Conservation (phyloP, 371 early-diverging fungal species). For the Umbelopsis sp. region DNA sequence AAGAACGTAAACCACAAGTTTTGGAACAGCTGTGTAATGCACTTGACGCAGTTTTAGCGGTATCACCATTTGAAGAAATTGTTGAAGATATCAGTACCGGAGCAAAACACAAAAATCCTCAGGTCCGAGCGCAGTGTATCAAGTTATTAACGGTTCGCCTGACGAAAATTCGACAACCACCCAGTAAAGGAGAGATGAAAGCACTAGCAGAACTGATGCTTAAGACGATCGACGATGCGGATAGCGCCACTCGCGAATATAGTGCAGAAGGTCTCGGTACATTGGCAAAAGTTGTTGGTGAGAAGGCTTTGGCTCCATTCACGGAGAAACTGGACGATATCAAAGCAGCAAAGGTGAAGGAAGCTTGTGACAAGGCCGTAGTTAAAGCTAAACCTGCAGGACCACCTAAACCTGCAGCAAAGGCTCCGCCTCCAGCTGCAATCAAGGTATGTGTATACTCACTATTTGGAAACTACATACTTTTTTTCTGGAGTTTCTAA, state of each 20-base stretch:
- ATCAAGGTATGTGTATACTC: neutral
- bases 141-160: slow-evolving; percentile 76
- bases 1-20: slow-evolving; percentile 91
- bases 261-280: slow-evolving; percentile 90
- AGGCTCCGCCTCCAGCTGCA: slow-evolving; percentile 40
- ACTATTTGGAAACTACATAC: too few species aligned
- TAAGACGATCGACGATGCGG: slow-evolving; percentile 85
- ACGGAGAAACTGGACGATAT: slow-evolving; percentile 87
- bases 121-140: slow-evolving; percentile 77
- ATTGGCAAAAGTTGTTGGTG: slow-evolving; percentile 85
- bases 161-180: slow-evolving; percentile 64
- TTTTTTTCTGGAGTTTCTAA: neutral
- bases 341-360: slow-evolving; percentile 85
- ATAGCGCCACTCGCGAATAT: slow-evolving; percentile 84
- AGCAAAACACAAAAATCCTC: slow-evolving; percentile 90
- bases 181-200: slow-evolving; percentile 82
- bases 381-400: slow-evolving; percentile 65
- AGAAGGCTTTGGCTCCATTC: slow-evolving; percentile 71
- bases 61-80: slow-evolving; percentile 64
- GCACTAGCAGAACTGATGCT: slow-evolving; percentile 72
- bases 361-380: slow-evolving; percentile 83
- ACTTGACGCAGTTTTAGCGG: slow-evolving; percentile 82
- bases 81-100: slow-evolving; percentile 74
- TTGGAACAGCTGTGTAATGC: slow-evolving; percentile 81
- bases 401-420: slow-evolving; percentile 45